A percentile compares a stretch with the other conserved stretches of the same genome.
Conservation (phyloP, 345 rosid species). For the Corymbia maculata region DNA sequence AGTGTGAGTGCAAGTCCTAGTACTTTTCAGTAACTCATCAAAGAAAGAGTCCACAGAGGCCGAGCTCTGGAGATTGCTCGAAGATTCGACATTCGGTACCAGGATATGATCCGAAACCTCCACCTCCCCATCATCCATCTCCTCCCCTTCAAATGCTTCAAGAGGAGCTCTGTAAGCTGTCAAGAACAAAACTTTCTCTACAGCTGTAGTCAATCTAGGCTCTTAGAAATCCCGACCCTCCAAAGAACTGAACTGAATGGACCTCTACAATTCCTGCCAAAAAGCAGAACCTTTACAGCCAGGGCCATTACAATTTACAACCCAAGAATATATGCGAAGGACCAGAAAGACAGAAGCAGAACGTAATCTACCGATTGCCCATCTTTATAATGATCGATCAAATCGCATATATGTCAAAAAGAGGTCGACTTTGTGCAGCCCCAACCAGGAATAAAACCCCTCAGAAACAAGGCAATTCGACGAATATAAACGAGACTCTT, state of each 20-base stretch:
- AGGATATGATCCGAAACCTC: constrained; percentile 23
- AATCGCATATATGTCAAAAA: not conserved
- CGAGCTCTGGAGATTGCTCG: constrained; percentile 13
- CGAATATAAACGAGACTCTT: not conserved
- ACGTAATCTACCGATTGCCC: not conserved
- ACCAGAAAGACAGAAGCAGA: not conserved
- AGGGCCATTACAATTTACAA: not conserved
- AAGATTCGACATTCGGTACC: constrained; percentile 7
- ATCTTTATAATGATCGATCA: not conserved
- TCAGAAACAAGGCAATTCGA: not conserved
- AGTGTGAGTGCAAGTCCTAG: constrained; percentile 55
- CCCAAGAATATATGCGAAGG: constrained; percentile 23
- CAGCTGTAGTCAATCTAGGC: not conserved
- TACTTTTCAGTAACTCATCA: constrained; percentile 26
- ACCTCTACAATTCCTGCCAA: not conserved
- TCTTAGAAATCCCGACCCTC: not conserved
- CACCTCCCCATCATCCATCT: constrained; percentile 35
- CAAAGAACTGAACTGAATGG: not conserved
- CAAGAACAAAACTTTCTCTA: not conserved
- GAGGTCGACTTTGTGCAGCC: not conserved
- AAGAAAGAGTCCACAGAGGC: constrained; percentile 17
- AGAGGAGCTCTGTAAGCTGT: not conserved
- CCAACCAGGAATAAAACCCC: not conserved
- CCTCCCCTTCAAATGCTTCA: not conserved
- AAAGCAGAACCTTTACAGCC: not conserved